These are phyloP conservation scores for Punica granatum DNA, from an alignment of 345 rosid genomes.

Conservation along the genomic window DNA sequence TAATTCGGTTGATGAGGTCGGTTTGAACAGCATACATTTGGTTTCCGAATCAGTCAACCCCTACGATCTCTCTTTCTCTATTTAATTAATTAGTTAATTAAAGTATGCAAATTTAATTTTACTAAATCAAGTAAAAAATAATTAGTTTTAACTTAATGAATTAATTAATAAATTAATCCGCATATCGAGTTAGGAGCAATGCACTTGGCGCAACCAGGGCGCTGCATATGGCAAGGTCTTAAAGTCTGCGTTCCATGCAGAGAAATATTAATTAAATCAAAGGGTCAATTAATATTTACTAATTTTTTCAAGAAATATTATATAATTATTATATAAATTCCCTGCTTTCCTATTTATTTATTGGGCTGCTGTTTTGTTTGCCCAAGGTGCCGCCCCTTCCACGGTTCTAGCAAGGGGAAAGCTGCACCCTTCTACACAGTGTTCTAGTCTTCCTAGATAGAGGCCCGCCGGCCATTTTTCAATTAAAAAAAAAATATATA, in stretches of 20 bases:
- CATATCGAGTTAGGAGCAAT: not conserved
- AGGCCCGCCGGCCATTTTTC: too few species aligned
- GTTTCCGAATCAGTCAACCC: not conserved
- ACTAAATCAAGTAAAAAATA: not conserved
- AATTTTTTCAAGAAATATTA: too few species aligned
- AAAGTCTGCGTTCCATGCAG: not conserved
- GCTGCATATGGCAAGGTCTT: not conserved
- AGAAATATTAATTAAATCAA: too few species aligned
- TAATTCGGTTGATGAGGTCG: conserved; percentile 4
- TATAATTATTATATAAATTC: too few species aligned
- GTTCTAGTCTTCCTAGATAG: not conserved
- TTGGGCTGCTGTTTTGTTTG: not conserved
- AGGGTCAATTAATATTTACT: not conserved
- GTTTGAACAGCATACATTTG: not conserved
- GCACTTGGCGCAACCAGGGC: not conserved
- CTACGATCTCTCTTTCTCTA: not conserved
- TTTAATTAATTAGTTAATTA: too few species aligned
- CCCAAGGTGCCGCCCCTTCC: conserved; percentile 5
- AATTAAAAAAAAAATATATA: too few species aligned
- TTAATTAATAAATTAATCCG: not conserved
- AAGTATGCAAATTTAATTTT: too few species aligned
- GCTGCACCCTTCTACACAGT: not conserved
- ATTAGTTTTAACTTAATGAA: not conserved
- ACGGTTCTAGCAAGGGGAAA: not conserved
- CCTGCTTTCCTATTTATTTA: not conserved